These are phyloP conservation scores for Mayamaea pseudoterrestris DNA, from an alignment of 108 stramenopile species.

Conservation along the genomic window DNA sequence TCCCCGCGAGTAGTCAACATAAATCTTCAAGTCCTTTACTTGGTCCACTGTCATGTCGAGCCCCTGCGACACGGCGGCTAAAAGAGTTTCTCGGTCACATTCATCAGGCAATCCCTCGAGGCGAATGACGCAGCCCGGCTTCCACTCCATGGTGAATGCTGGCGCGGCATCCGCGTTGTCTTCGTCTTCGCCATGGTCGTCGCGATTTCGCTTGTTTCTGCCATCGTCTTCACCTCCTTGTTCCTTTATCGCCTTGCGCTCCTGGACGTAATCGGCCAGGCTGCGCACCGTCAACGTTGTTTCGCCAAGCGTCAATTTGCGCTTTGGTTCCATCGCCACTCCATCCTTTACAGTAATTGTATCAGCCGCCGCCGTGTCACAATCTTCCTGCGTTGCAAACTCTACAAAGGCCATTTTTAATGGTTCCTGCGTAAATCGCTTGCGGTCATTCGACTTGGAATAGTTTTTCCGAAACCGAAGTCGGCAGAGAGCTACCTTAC, in stretches of 20 bases:
- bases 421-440: constrained; percentile 19
- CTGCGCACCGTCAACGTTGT: constrained; percentile 18
- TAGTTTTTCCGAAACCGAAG: constrained; percentile 19
- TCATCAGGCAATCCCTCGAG: constrained; percentile 50
- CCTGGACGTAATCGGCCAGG: constrained; percentile 24
- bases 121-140: constrained; percentile 70
- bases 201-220: constrained; percentile 10
- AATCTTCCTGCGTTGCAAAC: constrained; percentile 59
- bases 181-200: constrained; percentile 7
- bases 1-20: constrained; percentile 76
- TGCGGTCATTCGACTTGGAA: constrained; percentile 8
- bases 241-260: constrained; percentile 12
- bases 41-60: constrained; percentile 38
- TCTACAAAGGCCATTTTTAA: constrained; percentile 67
- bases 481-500: constrained; percentile 56
- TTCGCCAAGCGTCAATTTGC: constrained; percentile 20
- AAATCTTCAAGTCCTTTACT: constrained; percentile 60
- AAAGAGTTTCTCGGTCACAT: constrained; percentile 67
- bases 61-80: constrained; percentile 39
- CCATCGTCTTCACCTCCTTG: constrained; percentile 9
- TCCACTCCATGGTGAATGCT: constrained; percentile 55
- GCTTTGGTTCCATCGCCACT: constrained; percentile 23
- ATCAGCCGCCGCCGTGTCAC: constrained; percentile 69
- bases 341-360: constrained; percentile 29
- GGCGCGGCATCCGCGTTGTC: constrained; percentile 16